A percentile compares a stretch with the other conserved stretches of the same genome.
Evolutionary conservation across 345 rosid species (phyloP).

Genomic region (Aurinia saxatilis): DNA sequence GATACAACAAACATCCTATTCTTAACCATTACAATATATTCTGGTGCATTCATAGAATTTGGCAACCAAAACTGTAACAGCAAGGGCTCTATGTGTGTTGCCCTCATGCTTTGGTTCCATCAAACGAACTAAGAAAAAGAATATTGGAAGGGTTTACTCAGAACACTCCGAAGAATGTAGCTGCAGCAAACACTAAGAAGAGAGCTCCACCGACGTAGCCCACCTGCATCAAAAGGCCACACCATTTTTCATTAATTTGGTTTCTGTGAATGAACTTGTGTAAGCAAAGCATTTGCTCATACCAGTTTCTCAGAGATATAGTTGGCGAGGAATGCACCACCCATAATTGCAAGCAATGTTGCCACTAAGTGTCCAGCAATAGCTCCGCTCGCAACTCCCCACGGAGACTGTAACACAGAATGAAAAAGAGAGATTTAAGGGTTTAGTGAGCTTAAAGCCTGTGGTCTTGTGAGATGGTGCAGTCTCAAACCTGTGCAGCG

Average conservation of each 20-base stretch:
- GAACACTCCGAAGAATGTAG: slow-evolving; percentile 87
- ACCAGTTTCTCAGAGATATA: slow-evolving; percentile 95
- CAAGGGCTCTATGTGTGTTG: not conserved
- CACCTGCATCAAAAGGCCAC: slow-evolving; percentile 48
- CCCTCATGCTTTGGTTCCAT: not conserved
- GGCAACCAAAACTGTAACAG: not conserved
- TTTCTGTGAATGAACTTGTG: slow-evolving; percentile 1
- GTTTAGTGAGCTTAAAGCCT: not conserved
- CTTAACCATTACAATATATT: not conserved
- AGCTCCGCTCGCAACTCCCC: slow-evolving; percentile 96
- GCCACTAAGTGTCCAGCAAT: slow-evolving; percentile 91
- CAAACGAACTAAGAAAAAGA: not conserved
- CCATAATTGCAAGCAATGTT: slow-evolving; percentile 71
- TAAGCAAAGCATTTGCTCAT: slow-evolving; percentile 12
- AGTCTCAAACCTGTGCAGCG: slow-evolving; percentile 78
- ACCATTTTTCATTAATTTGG: slow-evolving; percentile 8
- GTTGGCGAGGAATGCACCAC: slow-evolving; percentile 91
- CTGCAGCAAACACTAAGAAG: slow-evolving; percentile 80
- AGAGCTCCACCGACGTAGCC: slow-evolving; percentile 83
- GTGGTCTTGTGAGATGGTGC: not conserved
- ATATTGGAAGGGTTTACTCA: slow-evolving; percentile 17
- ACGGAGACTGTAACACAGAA: slow-evolving; percentile 57
- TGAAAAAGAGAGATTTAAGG: not conserved
- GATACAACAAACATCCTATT: not conserved
- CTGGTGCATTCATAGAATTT: not conserved